A percentile compares a stretch with the other conserved stretches of the same genome.
These are phyloP conservation scores for Saccharum hybrid DNA, from an alignment of 202 grass and related monocot genomes.

Conservation along the genomic window DNA sequence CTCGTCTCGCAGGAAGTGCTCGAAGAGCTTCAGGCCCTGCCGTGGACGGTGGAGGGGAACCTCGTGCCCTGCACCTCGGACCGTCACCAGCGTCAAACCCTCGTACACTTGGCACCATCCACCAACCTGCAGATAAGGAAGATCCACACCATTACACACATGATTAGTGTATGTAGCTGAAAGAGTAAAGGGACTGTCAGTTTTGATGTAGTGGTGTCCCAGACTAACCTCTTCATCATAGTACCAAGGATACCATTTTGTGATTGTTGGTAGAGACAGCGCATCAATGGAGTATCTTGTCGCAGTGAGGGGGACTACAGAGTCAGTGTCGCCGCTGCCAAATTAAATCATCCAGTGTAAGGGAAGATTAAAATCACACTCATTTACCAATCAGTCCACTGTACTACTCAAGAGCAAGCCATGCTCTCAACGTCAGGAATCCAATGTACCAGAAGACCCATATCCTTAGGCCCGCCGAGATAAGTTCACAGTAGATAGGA, in stretches of 20 bases:
- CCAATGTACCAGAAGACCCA: conserved; percentile 80
- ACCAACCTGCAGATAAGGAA: conserved; percentile 58
- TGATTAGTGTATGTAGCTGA: background rate
- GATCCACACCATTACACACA: conserved; percentile 9
- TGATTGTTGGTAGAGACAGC: conserved; percentile 58
- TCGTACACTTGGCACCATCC: conserved; percentile 95
- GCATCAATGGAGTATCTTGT: conserved; percentile 85
- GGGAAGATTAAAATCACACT: too few relatives aligned
- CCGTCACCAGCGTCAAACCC: conserved; percentile 77
- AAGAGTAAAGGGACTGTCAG: background rate
- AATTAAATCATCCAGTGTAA: conserved; percentile 9
- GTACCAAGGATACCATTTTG: conserved; percentile 79
- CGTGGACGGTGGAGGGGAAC: conserved; percentile 82
- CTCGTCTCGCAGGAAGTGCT: conserved; percentile 69
- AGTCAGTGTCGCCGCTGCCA: conserved; percentile 74
- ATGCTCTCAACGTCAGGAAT: conserved; percentile 9
- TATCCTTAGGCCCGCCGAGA: conserved; percentile 63
- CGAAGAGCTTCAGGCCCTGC: conserved; percentile 75
- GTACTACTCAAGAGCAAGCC: background rate
- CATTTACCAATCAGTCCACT: too few relatives aligned
- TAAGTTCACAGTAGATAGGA: conserved; percentile 77
- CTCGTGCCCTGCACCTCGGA: conserved; percentile 79
- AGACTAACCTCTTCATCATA: conserved; percentile 48
- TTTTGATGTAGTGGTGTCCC: background rate
- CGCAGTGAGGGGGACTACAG: conserved; percentile 66